Evolutionary conservation across 2,329 filamentous ascomycete genomes (phyloP).

Genomic region (Elsinoe arachidis): DNA sequence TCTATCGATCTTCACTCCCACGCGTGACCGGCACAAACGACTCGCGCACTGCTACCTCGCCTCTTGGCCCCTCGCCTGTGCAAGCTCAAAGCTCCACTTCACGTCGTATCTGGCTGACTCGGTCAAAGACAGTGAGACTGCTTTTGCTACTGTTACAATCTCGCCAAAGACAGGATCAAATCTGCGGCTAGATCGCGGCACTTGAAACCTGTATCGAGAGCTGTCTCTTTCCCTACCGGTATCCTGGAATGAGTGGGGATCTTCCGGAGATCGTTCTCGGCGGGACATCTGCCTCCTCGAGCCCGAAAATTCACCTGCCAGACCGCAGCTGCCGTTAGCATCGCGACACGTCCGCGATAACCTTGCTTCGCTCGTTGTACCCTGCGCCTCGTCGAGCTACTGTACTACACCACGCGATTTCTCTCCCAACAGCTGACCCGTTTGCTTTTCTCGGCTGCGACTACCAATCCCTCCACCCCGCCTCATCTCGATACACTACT

Average conservation of each 20-base stretch:
- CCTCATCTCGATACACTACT: conserved; percentile 7
- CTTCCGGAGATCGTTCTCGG: conserved; percentile 12
- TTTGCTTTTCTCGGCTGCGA: conserved; percentile 10
- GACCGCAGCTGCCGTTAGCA: conserved; percentile 7
- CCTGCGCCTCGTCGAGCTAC: conserved; percentile 3
- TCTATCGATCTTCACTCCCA: neutral
- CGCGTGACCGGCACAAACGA: conserved; percentile 9
- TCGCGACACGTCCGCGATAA: conserved; percentile 10
- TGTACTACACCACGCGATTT: neutral
- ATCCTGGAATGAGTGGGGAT: conserved; percentile 14
- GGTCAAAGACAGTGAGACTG: neutral
- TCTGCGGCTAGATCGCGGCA: conserved; percentile 12
- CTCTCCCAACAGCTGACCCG: neutral
- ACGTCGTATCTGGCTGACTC: conserved; percentile 6
- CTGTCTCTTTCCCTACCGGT: conserved; percentile 6
- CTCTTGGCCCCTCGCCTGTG: conserved; percentile 3
- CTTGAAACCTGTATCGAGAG: conserved; percentile 10
- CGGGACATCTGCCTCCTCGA: conserved; percentile 10
- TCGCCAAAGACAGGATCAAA: conserved; percentile 9
- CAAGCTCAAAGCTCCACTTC: neutral
- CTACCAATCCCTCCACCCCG: neutral
- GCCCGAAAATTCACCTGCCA: conserved; percentile 9
- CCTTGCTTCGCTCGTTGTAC: conserved; percentile 1
- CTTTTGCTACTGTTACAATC: neutral
- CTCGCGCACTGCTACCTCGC: conserved; percentile 6